These are phyloP conservation scores for Verticillium isaacii DNA, from an alignment of 2,329 filamentous ascomycete genomes.

Conservation along the genomic window DNA sequence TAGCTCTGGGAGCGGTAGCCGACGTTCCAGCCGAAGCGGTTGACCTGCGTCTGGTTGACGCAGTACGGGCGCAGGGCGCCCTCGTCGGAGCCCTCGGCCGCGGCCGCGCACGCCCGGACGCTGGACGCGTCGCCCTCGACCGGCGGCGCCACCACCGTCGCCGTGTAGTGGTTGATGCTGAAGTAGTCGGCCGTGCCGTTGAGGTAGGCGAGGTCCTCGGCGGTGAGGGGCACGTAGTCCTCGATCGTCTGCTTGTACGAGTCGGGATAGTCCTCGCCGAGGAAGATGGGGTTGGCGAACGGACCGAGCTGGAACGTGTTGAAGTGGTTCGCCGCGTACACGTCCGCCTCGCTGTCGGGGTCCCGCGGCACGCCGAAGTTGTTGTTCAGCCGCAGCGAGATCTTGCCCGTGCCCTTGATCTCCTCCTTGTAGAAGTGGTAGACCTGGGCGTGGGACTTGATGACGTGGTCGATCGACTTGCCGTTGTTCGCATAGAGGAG, in stretches of 20 bases:
- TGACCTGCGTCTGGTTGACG: slow-evolving; percentile 39
- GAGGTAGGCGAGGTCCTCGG: slow-evolving; percentile 41
- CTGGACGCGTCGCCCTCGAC: slow-evolving; percentile 21
- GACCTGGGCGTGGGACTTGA: slow-evolving; percentile 44
- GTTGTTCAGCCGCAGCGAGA: slow-evolving; percentile 44
- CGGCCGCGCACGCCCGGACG: slow-evolving; percentile 39
- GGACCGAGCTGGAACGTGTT: slow-evolving; percentile 42
- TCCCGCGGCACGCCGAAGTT: slow-evolving; percentile 46
- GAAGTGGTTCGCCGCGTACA: slow-evolving; percentile 40
- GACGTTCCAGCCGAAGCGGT: slow-evolving; percentile 51
- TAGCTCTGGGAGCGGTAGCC: slow-evolving; percentile 52
- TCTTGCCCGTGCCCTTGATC: slow-evolving; percentile 38
- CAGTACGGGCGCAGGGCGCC: slow-evolving; percentile 45
- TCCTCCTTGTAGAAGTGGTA: slow-evolving; percentile 50
- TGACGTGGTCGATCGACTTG: slow-evolving; percentile 30
- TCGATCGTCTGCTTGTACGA: slow-evolving; percentile 38
- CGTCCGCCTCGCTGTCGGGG: slow-evolving; percentile 26
- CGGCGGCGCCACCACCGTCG: slow-evolving; percentile 32
- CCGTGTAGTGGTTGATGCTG: slow-evolving; percentile 53
- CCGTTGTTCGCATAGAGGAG: slow-evolving; percentile 34
- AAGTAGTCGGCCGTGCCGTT: slow-evolving; percentile 49
- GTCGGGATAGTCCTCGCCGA: slow-evolving; percentile 45
- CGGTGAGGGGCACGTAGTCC: slow-evolving; percentile 40
- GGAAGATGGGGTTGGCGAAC: slow-evolving; percentile 48
- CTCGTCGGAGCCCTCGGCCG: slow-evolving; percentile 24